phyloP scores from a whole-genome alignment of 352 stramenopile species.

The Phytopythium delawarense region DNA sequence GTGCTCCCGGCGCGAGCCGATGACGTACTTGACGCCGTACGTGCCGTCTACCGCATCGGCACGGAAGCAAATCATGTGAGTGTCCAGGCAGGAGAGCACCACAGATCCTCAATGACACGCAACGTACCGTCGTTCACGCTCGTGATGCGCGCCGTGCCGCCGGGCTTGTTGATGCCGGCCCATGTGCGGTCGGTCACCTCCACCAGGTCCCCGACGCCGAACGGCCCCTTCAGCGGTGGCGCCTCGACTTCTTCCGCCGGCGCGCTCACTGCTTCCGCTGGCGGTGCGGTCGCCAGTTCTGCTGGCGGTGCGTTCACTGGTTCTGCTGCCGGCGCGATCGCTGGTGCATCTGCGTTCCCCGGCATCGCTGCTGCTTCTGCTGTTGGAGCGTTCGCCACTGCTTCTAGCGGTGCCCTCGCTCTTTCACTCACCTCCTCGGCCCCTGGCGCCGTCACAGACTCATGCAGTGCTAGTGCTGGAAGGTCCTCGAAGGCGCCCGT shows the following conservation, averaged over 20 bases:
- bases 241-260: background rate
- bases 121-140: conserved; percentile 40
- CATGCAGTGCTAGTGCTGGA: background rate
- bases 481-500: background rate
- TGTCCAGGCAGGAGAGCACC: background rate
- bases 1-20: conserved; percentile 26
- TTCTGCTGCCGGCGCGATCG: no score
- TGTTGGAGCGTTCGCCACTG: background rate
- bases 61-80: background rate
- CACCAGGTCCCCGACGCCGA: conserved; percentile 72
- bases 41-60: conserved; percentile 24
- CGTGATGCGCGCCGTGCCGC: conserved; percentile 80
- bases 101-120: background rate
- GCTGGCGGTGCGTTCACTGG: no score
- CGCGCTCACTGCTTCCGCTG: background rate
- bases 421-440: background rate
- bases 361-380: no score
- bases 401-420: background rate
- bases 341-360: no score
- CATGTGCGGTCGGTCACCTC: conserved; percentile 86
- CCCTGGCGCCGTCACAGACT: background rate
- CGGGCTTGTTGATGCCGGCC: conserved; percentile 90
- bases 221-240: conserved; percentile 23
- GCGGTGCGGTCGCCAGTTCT: no score
- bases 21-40: conserved; percentile 61